Base-by-base conservation (phyloP, 1,139 yeast genomes). In the Taphrina communis region DNA sequence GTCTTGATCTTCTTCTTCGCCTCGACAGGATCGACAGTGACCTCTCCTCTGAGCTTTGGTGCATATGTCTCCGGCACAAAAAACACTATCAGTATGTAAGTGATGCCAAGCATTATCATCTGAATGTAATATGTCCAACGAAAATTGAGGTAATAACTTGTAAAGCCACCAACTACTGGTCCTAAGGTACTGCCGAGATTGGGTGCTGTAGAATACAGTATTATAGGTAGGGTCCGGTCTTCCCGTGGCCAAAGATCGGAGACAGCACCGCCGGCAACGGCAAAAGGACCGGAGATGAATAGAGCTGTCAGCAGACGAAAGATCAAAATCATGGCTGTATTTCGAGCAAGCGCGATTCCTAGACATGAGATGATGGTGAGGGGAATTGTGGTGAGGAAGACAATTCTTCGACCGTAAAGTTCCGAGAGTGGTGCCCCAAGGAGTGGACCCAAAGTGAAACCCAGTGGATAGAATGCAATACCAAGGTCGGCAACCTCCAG, bases 211-310 rank as follows among this genome's bases (percentile, higher is more conserved):
- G 86, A 79, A 87, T 89, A 68, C 83, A 81, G 78, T 78, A 55
- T 38, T n/a, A 67, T 57, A n/a, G 68, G 61, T 7, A 44, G 38
- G 8, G 51, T 39, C 7, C 68, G 46, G n/a, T 53, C 59, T 12
- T 44, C 19, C n/a, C 60, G 50, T 17, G 57, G 62, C 58, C 52
- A 53, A n/a, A 61, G 44, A 31, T 62, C 63, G 70, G 88, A 83
- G 71, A 91, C 84, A 3, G 96, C 86, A 70, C 97, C 97, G 70
- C 94, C 95, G 11, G 94, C 97, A 73, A 90, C 86, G 4, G 96
- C 87, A 76, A 92, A 82, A 0, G 96, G 92, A 5, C 97, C 97
- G 5, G 94, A 86, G 0, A 95, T 90, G 70, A 89, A 82, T 42
- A 88, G 81, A 2, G 97, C 97, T 50, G 92, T 84, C 73, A 92